phyloP scores from a whole-genome alignment of 257 asterid species.

The Perilla frutescens region DNA sequence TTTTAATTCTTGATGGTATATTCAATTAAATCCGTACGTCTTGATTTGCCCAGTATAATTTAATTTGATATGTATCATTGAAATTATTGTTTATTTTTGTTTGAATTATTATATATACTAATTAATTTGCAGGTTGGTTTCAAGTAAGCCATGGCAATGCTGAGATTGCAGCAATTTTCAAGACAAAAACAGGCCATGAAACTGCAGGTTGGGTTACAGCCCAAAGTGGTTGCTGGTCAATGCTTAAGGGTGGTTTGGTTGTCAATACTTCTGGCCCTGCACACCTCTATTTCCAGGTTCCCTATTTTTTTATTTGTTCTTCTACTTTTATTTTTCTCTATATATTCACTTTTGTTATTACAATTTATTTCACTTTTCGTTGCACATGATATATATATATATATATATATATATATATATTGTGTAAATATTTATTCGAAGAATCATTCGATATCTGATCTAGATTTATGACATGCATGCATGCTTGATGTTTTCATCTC shows the following conservation, averaged over 20 bases:
- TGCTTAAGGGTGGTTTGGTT: slow-evolving; percentile 67
- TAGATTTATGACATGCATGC: too few species aligned
- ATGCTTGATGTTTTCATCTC: too few species aligned
- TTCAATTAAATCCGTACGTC: too few species aligned
- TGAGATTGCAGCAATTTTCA: slow-evolving; percentile 48
- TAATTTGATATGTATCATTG: too few species aligned
- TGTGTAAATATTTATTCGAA: background rate
- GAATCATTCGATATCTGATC: background rate
- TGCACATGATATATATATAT: too few species aligned
- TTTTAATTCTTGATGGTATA: too few species aligned
- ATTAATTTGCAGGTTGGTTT: slow-evolving; percentile 58
- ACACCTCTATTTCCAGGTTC: slow-evolving; percentile 52
- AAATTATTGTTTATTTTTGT: background rate
- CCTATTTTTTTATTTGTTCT: too few species aligned
- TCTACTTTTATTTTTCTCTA: background rate
- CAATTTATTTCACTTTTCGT: background rate
- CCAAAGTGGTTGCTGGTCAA: slow-evolving; percentile 64
- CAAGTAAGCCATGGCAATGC: slow-evolving; percentile 60
- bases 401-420: too few species aligned
- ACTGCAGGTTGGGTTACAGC: slow-evolving; percentile 58
- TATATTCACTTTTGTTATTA: background rate
- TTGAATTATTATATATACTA: background rate
- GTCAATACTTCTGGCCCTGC: slow-evolving; percentile 50
- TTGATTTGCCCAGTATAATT: too few species aligned
- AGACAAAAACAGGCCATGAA: slow-evolving; percentile 36